Conservation (phyloP, 306 rosid species). For the Medicago arabica region DNA sequence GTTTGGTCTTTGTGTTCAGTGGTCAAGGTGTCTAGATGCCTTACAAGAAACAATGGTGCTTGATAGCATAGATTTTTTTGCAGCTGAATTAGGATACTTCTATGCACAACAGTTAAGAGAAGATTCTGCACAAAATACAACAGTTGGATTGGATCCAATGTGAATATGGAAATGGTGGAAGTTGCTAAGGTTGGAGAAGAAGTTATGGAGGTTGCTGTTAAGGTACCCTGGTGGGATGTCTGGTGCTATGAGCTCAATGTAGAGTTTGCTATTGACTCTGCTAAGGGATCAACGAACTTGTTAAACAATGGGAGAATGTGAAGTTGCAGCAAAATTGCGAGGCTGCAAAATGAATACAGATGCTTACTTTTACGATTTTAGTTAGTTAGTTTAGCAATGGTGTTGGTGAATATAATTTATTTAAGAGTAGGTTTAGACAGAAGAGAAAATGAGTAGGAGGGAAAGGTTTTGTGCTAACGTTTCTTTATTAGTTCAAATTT, state of each 20-base stretch:
- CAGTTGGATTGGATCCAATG: constrained; percentile 54
- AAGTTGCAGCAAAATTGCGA: constrained; percentile 46
- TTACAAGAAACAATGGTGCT: constrained; percentile 67
- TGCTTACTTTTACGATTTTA: constrained; percentile 9
- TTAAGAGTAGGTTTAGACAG: constrained; percentile 31
- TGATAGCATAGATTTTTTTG: constrained; percentile 76
- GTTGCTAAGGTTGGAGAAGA: constrained; percentile 58
- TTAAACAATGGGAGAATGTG: constrained; percentile 69
- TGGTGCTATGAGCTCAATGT: constrained; percentile 79
- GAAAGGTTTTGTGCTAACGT: constrained; percentile 34
- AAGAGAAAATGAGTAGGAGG: constrained; percentile 28
- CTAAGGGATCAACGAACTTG: constrained; percentile 74
- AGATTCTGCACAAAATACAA: constrained; percentile 43
- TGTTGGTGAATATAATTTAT: constrained; percentile 37
- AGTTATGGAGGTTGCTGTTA: constrained; percentile 63
- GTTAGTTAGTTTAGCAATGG: constrained; percentile 38
- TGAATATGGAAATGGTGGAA: constrained; percentile 65
- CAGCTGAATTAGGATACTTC: constrained; percentile 76
- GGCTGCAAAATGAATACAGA: constrained; percentile 27
- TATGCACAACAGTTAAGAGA: constrained; percentile 68
- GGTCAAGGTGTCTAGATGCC: constrained; percentile 72
- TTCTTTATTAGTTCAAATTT: constrained; percentile 20
- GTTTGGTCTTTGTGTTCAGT: constrained; percentile 79
- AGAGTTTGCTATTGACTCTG: constrained; percentile 68
- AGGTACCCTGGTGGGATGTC: constrained; percentile 88